Evolutionary conservation across 805 yeast species (phyloP).

Genomic region (Wickerhamiella dianesei): DNA sequence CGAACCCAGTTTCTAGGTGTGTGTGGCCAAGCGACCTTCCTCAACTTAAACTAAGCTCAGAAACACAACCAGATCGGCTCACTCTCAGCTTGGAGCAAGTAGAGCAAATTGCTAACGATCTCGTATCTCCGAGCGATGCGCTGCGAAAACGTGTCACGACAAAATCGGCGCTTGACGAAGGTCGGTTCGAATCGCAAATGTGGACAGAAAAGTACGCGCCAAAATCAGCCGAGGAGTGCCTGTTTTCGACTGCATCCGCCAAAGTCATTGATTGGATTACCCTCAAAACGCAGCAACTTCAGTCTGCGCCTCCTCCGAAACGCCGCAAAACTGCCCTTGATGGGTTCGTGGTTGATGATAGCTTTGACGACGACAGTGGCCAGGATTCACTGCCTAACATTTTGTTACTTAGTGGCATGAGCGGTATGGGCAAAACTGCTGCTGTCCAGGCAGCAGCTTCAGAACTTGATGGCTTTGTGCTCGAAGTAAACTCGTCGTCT

Average conservation of each 20-base stretch:
- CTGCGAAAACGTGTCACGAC: neutral
- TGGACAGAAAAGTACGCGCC: constrained; percentile 23
- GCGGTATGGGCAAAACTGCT: constrained; percentile 69
- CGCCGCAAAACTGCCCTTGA: constrained; percentile 11
- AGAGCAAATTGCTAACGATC: neutral
- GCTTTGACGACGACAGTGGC: constrained; percentile 15
- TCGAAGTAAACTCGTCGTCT: constrained; percentile 69
- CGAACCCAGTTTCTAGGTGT: neutral
- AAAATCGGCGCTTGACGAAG: constrained; percentile 1
- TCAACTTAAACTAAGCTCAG: neutral
- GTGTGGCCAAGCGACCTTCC: neutral
- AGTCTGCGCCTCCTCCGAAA: constrained; percentile 1
- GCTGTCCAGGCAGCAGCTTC: constrained; percentile 54
- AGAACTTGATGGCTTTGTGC: constrained; percentile 53
- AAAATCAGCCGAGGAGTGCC: neutral
- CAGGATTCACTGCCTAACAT: constrained; percentile 22
- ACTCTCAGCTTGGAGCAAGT: neutral
- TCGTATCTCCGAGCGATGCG: neutral
- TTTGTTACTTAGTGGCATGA: constrained; percentile 43
- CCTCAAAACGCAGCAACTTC: constrained; percentile 4
- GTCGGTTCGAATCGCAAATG: constrained; percentile 18
- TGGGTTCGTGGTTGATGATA: constrained; percentile 23
- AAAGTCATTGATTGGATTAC: constrained; percentile 9
- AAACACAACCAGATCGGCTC: neutral
- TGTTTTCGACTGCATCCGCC: constrained; percentile 2